Conservation (phyloP, 805 yeast genomes). For the Vanderwaltozyma tropicalis region DNA sequence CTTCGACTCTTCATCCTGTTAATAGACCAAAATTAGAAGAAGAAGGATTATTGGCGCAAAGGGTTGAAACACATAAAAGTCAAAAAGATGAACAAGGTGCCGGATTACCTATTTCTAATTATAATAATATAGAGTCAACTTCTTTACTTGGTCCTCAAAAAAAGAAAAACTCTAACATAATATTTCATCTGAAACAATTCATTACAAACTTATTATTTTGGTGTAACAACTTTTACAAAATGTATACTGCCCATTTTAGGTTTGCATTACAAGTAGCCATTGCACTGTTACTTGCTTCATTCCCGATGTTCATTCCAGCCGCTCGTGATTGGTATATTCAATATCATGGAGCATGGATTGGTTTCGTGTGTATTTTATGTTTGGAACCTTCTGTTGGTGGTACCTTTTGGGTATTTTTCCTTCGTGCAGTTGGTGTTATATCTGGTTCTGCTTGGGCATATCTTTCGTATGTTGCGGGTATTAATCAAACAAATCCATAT, state of each 20-base stretch:
- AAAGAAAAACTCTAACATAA: not conserved
- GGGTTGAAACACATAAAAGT: conserved; percentile 1
- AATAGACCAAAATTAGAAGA: conserved; percentile 23
- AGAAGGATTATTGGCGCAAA: conserved; percentile 20
- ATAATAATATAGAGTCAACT: not conserved
- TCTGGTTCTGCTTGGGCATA: conserved; percentile 43
- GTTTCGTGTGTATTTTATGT: conserved; percentile 41
- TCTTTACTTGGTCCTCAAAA: not conserved
- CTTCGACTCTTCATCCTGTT: not conserved
- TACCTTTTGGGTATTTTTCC: conserved; percentile 37
- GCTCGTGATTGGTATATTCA: conserved; percentile 40
- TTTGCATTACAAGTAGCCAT: conserved; percentile 38
- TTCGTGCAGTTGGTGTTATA: conserved; percentile 39
- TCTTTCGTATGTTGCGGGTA: conserved; percentile 36
- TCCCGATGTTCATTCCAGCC: conserved; percentile 41
- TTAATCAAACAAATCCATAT: conserved; percentile 31
- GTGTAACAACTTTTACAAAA: conserved; percentile 13
- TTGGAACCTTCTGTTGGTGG: conserved; percentile 43
- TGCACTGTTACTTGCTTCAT: conserved; percentile 38
- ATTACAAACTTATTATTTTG: conserved; percentile 4
- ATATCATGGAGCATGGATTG: conserved; percentile 43
- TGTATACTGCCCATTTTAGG: conserved; percentile 30
- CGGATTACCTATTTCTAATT: conserved; percentile 7
- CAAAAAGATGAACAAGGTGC: not conserved
- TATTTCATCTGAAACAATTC: not conserved